These are phyloP conservation scores for Lachnellula arida DNA, from an alignment of 2,329 filamentous ascomycete genomes.

Conservation along the genomic window DNA sequence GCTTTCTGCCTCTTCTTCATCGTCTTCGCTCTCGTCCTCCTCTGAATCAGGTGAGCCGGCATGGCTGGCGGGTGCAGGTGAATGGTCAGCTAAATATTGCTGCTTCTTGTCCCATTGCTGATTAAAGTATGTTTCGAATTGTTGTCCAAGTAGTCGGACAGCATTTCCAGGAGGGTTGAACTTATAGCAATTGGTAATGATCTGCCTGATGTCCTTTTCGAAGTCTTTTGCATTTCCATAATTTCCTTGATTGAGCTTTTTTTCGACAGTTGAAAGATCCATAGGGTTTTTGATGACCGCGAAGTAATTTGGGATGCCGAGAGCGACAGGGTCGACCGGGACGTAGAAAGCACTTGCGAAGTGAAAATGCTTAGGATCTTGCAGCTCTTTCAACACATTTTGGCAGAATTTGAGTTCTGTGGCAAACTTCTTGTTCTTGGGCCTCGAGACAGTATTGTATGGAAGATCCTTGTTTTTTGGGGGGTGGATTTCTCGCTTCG, in stretches of 20 bases:
- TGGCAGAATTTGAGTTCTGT: conserved; percentile 89
- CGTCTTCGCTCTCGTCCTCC: conserved; percentile 60
- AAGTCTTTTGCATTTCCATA: conserved; percentile 84
- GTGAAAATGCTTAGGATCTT: conserved; percentile 64
- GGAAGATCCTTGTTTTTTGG: conserved; percentile 89
- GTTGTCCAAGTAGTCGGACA: conserved; percentile 66
- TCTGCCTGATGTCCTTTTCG: conserved; percentile 73
- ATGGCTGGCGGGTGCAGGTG: conserved; percentile 59
- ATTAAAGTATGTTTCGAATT: conserved; percentile 72
- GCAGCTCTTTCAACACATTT: conserved; percentile 71
- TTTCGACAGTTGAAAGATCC: conserved; percentile 80
- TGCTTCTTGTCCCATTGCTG: conserved; percentile 72
- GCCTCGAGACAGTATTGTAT: conserved; percentile 65
- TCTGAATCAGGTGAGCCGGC: conserved; percentile 65
- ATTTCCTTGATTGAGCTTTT: conserved; percentile 71
- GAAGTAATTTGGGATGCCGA: conserved; percentile 91
- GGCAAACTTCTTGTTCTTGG: conserved; percentile 85
- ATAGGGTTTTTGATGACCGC: conserved; percentile 95
- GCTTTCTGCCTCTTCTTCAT: conserved; percentile 51
- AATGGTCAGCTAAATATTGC: conserved; percentile 73
- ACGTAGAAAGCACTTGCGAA: conserved; percentile 71
- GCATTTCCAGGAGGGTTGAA: conserved; percentile 82
- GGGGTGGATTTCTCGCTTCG: conserved; percentile 90
- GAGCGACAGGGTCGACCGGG: conserved; percentile 87
- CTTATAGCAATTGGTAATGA: conserved; percentile 84